Evolutionary conservation across 768 basidiomycete genomes (phyloP), one percentile per base, ranked within the genome.

Genomic region (Leccinellum albellum): DNA sequence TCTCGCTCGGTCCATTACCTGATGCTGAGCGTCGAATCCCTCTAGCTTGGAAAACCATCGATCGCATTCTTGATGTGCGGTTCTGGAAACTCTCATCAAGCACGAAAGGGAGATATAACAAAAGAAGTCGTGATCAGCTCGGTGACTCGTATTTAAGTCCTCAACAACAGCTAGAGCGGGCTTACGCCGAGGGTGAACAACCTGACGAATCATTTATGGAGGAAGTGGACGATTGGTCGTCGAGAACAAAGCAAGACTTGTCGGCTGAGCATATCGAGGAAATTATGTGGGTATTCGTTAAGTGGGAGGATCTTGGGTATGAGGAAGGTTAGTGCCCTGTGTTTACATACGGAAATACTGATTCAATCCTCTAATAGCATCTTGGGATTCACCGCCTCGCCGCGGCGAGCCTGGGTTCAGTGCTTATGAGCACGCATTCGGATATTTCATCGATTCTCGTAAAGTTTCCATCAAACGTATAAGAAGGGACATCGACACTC

Each of bases 251-350:
- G 56, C 64, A 37, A 67, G 76, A 20, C 76, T 71, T 53, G 70
- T 76, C 33, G 53, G 69, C 72, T 29, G 73, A 82, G 5, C 78
- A 88, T 63, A 79, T 86, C 28, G 75, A 82, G 37, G 71, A 81
- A 50, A 83, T 96, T 32, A 78, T 85, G 20, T 94, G 90, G 87
- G 84, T 82, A 13, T 94, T 94, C 69, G 78, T 93, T 62, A 99
- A 98, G 70, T 98, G 96, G 96, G 79, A 85, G 45, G 94, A 94
- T 60, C 77, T 98, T 26, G 86, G 89, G n/a, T 97, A 98, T 59
- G 89, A 96, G 21, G 89, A 94, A 78, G 86, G 95, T 91, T 56
- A 53, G 82, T 68, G 56, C 49, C 42, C 45, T 24, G 35, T 23
- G 37, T 12, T 51, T 35, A 17, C 40, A 37, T 29, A 6, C 37